phyloP scores from a whole-genome alignment of 2,329 filamentous ascomycete species.

The Alternaria gaisen region DNA sequence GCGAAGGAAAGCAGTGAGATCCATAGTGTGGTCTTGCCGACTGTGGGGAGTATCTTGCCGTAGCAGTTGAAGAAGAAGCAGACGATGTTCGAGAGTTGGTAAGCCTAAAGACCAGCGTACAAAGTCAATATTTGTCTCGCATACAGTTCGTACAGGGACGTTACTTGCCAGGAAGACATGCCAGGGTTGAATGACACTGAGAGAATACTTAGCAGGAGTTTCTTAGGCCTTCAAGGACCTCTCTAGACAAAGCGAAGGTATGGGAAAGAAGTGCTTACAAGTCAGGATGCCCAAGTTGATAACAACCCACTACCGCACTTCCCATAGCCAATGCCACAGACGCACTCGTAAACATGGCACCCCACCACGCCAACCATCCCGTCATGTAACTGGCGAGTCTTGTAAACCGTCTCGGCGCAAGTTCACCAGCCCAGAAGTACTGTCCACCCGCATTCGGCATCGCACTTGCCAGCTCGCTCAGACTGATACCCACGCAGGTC shows the following conservation, averaged over 20 bases:
- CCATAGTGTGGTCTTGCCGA: slow-evolving; percentile 57
- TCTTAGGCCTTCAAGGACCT: neutral
- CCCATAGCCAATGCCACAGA: slow-evolving; percentile 61
- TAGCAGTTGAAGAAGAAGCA: slow-evolving; percentile 61
- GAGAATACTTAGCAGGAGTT: neutral
- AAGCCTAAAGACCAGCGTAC: slow-evolving; percentile 23
- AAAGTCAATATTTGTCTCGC: no score
- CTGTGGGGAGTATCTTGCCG: slow-evolving; percentile 47
- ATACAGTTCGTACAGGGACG: no score
- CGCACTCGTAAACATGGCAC: slow-evolving; percentile 63
- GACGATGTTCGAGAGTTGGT: slow-evolving; percentile 59
- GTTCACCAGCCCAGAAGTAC: slow-evolving; percentile 61
- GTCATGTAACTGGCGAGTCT: slow-evolving; percentile 59
- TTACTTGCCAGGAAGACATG: slow-evolving; percentile 51
- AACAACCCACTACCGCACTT: slow-evolving; percentile 61
- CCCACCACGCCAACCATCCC: slow-evolving; percentile 64
- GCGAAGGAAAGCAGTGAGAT: slow-evolving; percentile 59
- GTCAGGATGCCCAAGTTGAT: slow-evolving; percentile 61
- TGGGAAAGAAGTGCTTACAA: slow-evolving; percentile 53
- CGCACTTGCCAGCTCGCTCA: slow-evolving; percentile 60
- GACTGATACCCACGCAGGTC: slow-evolving; percentile 56
- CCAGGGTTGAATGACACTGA: slow-evolving; percentile 46
- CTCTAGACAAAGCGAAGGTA: neutral
- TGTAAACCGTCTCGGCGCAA: slow-evolving; percentile 57
- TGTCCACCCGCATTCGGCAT: slow-evolving; percentile 62